Base-by-base conservation (phyloP, 2,329 filamentous ascomycete genomes). In the Peltaster fructicola region DNA sequence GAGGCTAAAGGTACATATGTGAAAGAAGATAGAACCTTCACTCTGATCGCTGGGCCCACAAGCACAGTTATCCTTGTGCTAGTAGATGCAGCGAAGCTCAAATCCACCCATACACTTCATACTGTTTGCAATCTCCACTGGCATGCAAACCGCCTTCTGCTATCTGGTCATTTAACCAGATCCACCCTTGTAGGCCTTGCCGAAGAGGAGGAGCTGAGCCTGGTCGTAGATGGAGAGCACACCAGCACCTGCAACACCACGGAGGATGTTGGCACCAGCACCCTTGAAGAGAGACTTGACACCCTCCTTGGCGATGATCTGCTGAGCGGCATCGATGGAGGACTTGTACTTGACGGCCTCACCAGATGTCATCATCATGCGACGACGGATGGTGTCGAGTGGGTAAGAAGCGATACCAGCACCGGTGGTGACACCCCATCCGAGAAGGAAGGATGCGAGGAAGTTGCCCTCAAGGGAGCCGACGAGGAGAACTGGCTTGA, bases 181-280 rank as follows among this genome's bases (percentile, higher is more conserved):
- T 25, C 27, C 27, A 17, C 19, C 27, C 61, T 90, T 91, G 84
- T 84, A 98, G 70, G 82, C 80, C 84, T 98, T 95, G 63, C 88
- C 88, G 80, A 35, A 98, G 63, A 98, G 65, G 61, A 98, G 64
- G 59, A 98, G 73, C 78, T 98, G 88, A 61, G 80, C 80, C 73
- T 95, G 85, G 63, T 98, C 88, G 68, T 98, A 98, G 81, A 98
- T 93, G 62, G 88, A 98, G 59, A 98, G 73, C 58, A 98, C 88
- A 98, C 88, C 88, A 68, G 88, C 88, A 81, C 88, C 90, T 56
- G 88, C 88, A 56, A 98, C 88, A 93, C 88, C 90, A 92, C 88
- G 88, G 68, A 98, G 88, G 57, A 98, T 98, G 81, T 98, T 98
- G 74, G 88, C 88, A 81, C 88, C 88, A 58, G 88, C 88, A 84